phyloP scores from a whole-genome alignment of 805 yeast genomes.

The Cyberlindnera samutprakarnensis region DNA sequence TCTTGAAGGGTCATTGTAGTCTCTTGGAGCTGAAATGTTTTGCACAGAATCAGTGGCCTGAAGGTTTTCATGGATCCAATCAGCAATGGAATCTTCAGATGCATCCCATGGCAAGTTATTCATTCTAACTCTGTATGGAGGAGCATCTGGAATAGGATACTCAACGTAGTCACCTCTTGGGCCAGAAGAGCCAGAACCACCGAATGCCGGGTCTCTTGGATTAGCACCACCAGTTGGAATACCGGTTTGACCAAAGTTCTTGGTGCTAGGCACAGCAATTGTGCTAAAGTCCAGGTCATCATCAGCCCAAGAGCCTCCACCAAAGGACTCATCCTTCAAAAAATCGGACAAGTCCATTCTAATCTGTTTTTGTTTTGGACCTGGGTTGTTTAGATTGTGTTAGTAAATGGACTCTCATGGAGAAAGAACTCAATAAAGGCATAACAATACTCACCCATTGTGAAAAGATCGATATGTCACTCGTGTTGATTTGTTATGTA shows the following conservation, averaged over 20 bases:
- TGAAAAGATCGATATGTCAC: too few relatives aligned
- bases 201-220: slow-evolving; percentile 32
- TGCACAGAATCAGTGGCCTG: slow-evolving; percentile 47
- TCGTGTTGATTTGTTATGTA: too few relatives aligned
- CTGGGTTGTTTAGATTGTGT: too few relatives aligned
- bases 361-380: slow-evolving; percentile 55
- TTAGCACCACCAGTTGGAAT: slow-evolving; percentile 26
- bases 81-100: slow-evolving; percentile 53
- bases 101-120: slow-evolving; percentile 81
- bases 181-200: slow-evolving; percentile 24
- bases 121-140: slow-evolving; percentile 90
- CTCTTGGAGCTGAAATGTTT: slow-evolving; percentile 69
- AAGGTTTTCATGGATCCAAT: slow-evolving; percentile 51
- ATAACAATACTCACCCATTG: too few relatives aligned
- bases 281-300: slow-evolving; percentile 68
- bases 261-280: slow-evolving; percentile 43
- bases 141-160: slow-evolving; percentile 80
- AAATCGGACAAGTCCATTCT: slow-evolving; percentile 87
- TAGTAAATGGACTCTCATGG: too few relatives aligned
- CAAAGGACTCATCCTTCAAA: slow-evolving; percentile 67
- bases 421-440: too few relatives aligned
- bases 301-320: slow-evolving; percentile 80
- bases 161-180: slow-evolving; percentile 50
- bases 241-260: slow-evolving; percentile 22
- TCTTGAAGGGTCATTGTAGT: slow-evolving; percentile 48